Evolutionary conservation across 1,139 yeast genomes (phyloP).

Genomic region (Zygosaccharomyces sapae): DNA sequence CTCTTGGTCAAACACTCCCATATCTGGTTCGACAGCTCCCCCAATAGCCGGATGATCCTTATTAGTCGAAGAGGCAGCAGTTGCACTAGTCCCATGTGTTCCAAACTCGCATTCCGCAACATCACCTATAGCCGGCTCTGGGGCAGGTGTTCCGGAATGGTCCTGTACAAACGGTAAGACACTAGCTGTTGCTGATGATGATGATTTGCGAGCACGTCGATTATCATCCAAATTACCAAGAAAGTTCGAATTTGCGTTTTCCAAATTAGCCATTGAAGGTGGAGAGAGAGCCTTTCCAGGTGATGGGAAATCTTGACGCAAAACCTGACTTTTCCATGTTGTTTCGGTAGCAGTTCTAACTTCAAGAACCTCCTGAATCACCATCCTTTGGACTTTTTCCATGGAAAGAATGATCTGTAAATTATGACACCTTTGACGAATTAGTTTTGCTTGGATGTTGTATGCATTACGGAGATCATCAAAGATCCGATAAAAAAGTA

Average conservation of each 20-base stretch:
- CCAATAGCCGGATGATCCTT: not conserved
- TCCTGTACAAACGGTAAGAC: not conserved
- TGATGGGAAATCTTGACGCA: not conserved
- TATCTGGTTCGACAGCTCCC: not conserved
- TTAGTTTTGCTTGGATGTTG: slow-evolving; percentile 10
- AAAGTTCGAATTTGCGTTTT: not conserved
- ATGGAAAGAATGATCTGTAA: slow-evolving; percentile 16
- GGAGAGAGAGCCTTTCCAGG: slow-evolving; percentile 1
- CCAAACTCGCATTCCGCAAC: too few relatives aligned
- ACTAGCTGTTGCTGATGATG: not conserved
- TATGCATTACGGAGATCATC: slow-evolving; percentile 12
- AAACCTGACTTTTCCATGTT: slow-evolving; percentile 16
- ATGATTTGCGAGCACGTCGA: not conserved
- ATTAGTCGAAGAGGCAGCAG: too few relatives aligned
- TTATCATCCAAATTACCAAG: not conserved
- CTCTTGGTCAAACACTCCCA: slow-evolving; percentile 5
- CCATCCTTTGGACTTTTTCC: slow-evolving; percentile 20
- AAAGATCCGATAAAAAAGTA: slow-evolving; percentile 18
- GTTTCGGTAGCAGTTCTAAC: slow-evolving; percentile 20
- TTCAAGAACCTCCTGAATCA: slow-evolving; percentile 23
- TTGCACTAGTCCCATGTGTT: too few relatives aligned
- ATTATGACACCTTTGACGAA: slow-evolving; percentile 16
- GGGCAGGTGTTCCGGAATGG: too few relatives aligned
- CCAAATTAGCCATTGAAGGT: not conserved
- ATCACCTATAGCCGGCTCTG: too few relatives aligned